Evolutionary conservation across 1,284 basidiomycete genomes (phyloP).

Genomic region (Limonomyces culmigenus): DNA sequence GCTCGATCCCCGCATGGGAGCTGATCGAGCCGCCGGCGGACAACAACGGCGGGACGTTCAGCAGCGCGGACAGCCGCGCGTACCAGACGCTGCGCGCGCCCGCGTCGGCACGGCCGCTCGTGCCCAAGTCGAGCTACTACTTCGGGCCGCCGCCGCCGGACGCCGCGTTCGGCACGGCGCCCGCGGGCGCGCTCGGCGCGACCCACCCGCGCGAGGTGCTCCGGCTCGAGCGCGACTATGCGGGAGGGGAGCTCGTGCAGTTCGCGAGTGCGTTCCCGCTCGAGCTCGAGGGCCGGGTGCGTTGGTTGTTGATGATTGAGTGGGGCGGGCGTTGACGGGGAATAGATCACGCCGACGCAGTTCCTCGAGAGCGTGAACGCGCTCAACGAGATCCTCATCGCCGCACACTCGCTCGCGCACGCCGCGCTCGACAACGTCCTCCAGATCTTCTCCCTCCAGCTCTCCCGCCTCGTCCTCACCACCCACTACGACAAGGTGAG

Average conservation of each 20-base stretch:
- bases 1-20: conserved; percentile 46
- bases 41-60: conserved; percentile 10
- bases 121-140: conserved; percentile 68
- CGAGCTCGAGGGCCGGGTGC: conserved; percentile 68
- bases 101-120: conserved; percentile 20
- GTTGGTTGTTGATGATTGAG: conserved; percentile 13
- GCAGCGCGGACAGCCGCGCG: neutral
- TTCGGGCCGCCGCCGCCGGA: conserved; percentile 61
- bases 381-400: conserved; percentile 68
- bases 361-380: conserved; percentile 74
- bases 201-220: conserved; percentile 78
- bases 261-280: conserved; percentile 68
- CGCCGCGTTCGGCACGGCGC: conserved; percentile 58
- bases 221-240: conserved; percentile 70
- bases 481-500: conserved; percentile 66
- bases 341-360: conserved; percentile 67
- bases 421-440: conserved; percentile 52
- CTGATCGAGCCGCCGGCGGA: conserved; percentile 26
- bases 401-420: conserved; percentile 51
- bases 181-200: conserved; percentile 63
- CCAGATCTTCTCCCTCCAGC: conserved; percentile 56
- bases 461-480: conserved; percentile 42
- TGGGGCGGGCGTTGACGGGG: neutral
- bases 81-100: neutral
- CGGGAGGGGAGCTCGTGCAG: conserved; percentile 64